Evolutionary conservation across 441 rosid species (phyloP).

Genomic region (Raphanus hybrid): DNA sequence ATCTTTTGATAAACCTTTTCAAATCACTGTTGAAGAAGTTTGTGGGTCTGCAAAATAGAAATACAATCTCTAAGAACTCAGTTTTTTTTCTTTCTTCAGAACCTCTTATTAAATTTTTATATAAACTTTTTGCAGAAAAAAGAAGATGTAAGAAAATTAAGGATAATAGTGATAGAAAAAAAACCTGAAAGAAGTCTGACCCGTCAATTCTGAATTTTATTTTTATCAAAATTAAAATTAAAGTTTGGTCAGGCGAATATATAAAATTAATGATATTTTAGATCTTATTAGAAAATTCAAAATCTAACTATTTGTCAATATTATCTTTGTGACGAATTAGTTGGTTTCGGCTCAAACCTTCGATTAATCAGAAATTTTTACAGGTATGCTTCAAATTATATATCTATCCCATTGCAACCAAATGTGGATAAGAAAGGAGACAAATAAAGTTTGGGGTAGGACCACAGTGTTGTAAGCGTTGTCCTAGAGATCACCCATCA

Average conservation of each 20-base stretch:
- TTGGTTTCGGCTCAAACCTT: background rate
- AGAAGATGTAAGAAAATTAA: background rate
- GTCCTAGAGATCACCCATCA: constrained; percentile 38
- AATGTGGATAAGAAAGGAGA: constrained; percentile 35
- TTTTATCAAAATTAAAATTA: no score
- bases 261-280: no score
- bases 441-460: constrained; percentile 29
- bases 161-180: no score
- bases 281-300: no score
- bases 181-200: no score
- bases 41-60: background rate
- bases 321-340: background rate
- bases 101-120: background rate
- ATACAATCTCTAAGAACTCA: background rate
- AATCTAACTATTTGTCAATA: no score
- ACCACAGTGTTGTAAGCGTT: constrained; percentile 28
- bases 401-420: constrained; percentile 15
- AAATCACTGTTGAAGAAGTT: background rate
- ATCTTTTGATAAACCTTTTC: background rate
- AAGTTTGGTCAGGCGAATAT: no score
- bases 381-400: constrained; percentile 1
- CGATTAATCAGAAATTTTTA: background rate
- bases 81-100: background rate
- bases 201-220: no score
- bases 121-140: background rate